phyloP scores from a whole-genome alignment of 1,139 yeast species.

The Magnusiomyces sp. region DNA sequence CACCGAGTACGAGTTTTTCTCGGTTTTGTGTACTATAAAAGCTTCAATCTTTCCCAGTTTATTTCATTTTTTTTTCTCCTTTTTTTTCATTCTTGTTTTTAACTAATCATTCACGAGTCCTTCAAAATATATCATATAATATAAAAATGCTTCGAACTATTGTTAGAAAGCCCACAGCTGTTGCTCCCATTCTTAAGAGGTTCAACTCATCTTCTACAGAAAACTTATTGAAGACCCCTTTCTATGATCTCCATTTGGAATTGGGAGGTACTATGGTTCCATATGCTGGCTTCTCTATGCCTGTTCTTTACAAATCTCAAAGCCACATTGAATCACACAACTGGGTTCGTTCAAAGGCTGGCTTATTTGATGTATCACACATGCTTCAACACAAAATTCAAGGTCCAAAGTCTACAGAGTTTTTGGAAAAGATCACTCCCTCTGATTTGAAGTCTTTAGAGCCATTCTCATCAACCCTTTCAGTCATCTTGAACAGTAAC shows the following conservation, averaged over 20 bases:
- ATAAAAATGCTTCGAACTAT: not conserved
- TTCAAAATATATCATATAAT: not conserved
- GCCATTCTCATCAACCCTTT: conserved; percentile 58
- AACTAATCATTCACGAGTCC: not conserved
- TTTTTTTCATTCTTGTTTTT: not conserved
- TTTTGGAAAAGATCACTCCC: conserved; percentile 77
- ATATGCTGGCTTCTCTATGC: conserved; percentile 93
- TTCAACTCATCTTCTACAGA: conserved; percentile 7
- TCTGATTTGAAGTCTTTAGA: conserved; percentile 57
- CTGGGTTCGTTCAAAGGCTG: conserved; percentile 86
- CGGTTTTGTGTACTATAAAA: too few species aligned
- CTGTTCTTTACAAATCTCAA: conserved; percentile 74
- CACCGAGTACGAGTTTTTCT: not conserved
- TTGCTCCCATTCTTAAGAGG: conserved; percentile 5
- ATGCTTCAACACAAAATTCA: conserved; percentile 81
- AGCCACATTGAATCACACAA: conserved; percentile 86
- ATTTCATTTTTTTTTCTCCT: not conserved
- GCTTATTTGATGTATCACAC: conserved; percentile 92
- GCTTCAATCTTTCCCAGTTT: not conserved
- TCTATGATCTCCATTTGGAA: conserved; percentile 68
- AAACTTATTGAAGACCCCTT: conserved; percentile 53
- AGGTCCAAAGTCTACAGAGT: conserved; percentile 61
- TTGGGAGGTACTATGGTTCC: conserved; percentile 89
- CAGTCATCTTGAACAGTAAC: conserved; percentile 62
- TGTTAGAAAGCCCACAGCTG: not conserved